Conservation (phyloP, 2,329 filamentous ascomycete species). For the Penicillium concentricum region DNA sequence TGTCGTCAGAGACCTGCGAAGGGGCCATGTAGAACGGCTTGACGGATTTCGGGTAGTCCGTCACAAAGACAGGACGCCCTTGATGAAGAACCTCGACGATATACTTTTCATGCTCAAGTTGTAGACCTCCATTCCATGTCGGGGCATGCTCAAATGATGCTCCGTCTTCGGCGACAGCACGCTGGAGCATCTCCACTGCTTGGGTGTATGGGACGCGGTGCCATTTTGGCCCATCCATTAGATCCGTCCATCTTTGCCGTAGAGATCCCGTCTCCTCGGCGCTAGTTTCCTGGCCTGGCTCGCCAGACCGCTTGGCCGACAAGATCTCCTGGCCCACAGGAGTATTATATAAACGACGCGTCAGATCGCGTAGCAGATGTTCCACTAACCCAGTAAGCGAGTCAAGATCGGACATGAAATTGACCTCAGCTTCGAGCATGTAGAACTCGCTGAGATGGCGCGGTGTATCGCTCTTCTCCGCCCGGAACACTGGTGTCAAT, state of each 20-base stretch:
- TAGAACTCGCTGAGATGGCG: conserved; percentile 97
- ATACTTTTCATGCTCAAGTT: conserved; percentile 90
- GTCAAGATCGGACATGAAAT: conserved; percentile 69
- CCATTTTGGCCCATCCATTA: conserved; percentile 62
- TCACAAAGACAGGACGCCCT: conserved; percentile 78
- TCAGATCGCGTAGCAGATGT: conserved; percentile 65
- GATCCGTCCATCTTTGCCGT: conserved; percentile 68
- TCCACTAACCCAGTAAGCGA: conserved; percentile 79
- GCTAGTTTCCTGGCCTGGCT: conserved; percentile 41
- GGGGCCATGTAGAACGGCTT: conserved; percentile 92
- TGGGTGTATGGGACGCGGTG: conserved; percentile 79
- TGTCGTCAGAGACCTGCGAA: conserved; percentile 32
- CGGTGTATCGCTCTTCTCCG: conserved; percentile 88
- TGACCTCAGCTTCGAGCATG: conserved; percentile 92
- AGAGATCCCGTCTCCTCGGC: conserved; percentile 47
- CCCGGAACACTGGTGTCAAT: conserved; percentile 87
- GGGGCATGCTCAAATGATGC: conserved; percentile 66
- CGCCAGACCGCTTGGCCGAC: conserved; percentile 42
- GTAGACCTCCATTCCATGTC: conserved; percentile 70
- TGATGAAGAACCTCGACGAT: conserved; percentile 68
- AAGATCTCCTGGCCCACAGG: conserved; percentile 57
- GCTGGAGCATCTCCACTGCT: conserved; percentile 68
- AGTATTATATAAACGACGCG: conserved; percentile 51
- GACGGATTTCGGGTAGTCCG: conserved; percentile 80
- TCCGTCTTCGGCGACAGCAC: conserved; percentile 52